These are phyloP conservation scores for Kalmusia sp. DNA, from an alignment of 2,329 filamentous ascomycete species.

Conservation along the genomic window DNA sequence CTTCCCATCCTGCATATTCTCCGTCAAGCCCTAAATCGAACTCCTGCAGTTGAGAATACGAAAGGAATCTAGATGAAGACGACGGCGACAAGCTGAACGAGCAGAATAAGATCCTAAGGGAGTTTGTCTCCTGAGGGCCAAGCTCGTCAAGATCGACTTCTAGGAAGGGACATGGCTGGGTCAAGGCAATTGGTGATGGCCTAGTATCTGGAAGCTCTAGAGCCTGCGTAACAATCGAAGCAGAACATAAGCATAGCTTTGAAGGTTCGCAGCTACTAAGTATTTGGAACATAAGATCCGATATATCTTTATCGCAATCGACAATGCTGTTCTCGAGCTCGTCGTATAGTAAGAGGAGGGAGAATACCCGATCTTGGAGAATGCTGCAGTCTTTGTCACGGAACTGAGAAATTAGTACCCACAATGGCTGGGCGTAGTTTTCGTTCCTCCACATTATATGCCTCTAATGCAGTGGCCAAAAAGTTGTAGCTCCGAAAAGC, in stretches of 20 bases:
- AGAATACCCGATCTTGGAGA: conserved; percentile 8
- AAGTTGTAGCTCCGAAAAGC: background rate
- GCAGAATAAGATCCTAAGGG: no score
- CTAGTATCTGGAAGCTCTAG: no score
- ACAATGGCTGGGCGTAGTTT: background rate
- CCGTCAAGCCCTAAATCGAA: no score
- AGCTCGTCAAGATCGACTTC: no score
- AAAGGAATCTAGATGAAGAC: no score
- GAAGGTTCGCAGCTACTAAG: background rate
- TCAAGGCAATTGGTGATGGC: no score
- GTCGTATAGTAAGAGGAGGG: conserved; percentile 2
- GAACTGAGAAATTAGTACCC: background rate
- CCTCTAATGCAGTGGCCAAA: background rate
- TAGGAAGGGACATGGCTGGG: no score
- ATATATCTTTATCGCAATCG: conserved; percentile 1
- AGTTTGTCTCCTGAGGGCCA: no score
- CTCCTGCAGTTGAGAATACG: no score
- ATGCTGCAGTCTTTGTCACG: background rate
- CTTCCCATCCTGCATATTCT: no score
- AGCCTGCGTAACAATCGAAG: no score
- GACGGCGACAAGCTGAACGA: no score
- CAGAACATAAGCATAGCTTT: background rate
- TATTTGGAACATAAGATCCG: background rate
- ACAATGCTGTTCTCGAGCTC: background rate
- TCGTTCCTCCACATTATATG: background rate